These are phyloP conservation scores for Sphagnum fallax DNA, from an alignment of 228 moss, liverwort and hornwort genomes.

Conservation along the genomic window DNA sequence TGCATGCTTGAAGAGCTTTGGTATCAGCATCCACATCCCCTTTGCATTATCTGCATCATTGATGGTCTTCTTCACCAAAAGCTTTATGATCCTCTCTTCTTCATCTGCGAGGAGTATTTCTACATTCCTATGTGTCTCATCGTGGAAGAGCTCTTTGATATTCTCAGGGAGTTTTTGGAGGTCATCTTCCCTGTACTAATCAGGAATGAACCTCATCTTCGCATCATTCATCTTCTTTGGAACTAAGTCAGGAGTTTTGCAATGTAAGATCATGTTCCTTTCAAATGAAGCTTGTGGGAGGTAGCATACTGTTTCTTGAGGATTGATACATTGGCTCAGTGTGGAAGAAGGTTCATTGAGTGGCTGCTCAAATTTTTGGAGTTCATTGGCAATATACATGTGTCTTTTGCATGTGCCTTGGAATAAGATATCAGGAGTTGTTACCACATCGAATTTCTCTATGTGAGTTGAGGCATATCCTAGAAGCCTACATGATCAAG, in stretches of 20 bases:
- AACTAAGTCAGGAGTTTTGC: not conserved
- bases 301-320: too few relatives aligned
- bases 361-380: too few relatives aligned
- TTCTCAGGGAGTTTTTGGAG: slow-evolving; percentile 11
- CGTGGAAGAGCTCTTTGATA: slow-evolving; percentile 46
- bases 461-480: too few relatives aligned
- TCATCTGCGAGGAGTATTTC: slow-evolving; percentile 57
- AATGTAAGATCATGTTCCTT: too few relatives aligned
- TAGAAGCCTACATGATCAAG: too few relatives aligned
- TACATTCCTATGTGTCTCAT: slow-evolving; percentile 60
- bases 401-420: too few relatives aligned
- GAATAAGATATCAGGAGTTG: too few relatives aligned
- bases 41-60: slow-evolving; percentile 68
- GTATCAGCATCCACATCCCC: slow-evolving; percentile 61
- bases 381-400: too few relatives aligned
- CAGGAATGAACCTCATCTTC: slow-evolving; percentile 4
- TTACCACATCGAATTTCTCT: too few relatives aligned
- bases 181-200: slow-evolving; percentile 13
- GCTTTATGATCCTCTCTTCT: slow-evolving; percentile 61
- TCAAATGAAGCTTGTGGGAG: too few relatives aligned
- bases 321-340: too few relatives aligned
- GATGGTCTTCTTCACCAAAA: slow-evolving; percentile 78
- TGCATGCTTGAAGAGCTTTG: slow-evolving; percentile 67
- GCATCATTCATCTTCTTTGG: slow-evolving; percentile 9
- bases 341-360: too few relatives aligned